A percentile compares a stretch with the other conserved stretches of the same genome.
Conservation (phyloP, 1,284 basidiomycete genomes). For the Takashimella tepidaria region DNA sequence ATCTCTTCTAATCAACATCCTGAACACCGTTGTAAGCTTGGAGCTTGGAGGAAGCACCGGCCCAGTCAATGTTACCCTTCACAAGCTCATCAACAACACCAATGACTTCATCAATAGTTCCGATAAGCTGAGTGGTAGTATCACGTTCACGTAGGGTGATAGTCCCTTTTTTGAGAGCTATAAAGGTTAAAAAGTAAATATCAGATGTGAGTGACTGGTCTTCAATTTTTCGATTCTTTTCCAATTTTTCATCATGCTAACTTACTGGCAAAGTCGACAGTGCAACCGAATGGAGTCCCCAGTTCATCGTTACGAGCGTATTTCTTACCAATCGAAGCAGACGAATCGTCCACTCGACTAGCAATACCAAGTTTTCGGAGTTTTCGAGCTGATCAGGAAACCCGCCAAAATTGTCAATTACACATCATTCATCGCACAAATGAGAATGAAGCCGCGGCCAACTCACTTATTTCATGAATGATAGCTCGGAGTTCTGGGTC, state of each 20-base stretch:
- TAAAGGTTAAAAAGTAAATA: slow-evolving; percentile 7
- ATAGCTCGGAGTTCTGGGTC: slow-evolving; percentile 80
- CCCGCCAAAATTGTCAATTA: background rate
- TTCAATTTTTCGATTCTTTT: too few species aligned
- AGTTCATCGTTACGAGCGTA: slow-evolving; percentile 98
- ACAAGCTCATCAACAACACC: slow-evolving; percentile 70
- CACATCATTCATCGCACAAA: slow-evolving; percentile 5
- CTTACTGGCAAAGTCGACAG: slow-evolving; percentile 95
- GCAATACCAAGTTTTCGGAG: slow-evolving; percentile 84
- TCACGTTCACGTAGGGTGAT: slow-evolving; percentile 92
- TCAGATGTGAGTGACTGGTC: background rate
- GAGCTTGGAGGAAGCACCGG: slow-evolving; percentile 65
- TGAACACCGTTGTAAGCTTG: slow-evolving; percentile 86
- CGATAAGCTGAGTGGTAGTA: slow-evolving; percentile 88
- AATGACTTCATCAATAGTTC: slow-evolving; percentile 86
- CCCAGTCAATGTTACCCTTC: slow-evolving; percentile 69
- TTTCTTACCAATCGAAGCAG: slow-evolving; percentile 90
- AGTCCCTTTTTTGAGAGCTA: slow-evolving; percentile 77
- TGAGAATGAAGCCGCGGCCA: too few species aligned
- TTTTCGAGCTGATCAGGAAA: slow-evolving; percentile 60
- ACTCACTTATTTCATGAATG: slow-evolving; percentile 84
- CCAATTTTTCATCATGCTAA: too few species aligned
- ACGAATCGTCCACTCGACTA: slow-evolving; percentile 90
- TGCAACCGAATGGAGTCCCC: slow-evolving; percentile 93
- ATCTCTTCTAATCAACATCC: slow-evolving; percentile 55